Base-by-base conservation (phyloP, 2,329 filamentous ascomycete genomes). In the Grosmannia clavigera region DNA sequence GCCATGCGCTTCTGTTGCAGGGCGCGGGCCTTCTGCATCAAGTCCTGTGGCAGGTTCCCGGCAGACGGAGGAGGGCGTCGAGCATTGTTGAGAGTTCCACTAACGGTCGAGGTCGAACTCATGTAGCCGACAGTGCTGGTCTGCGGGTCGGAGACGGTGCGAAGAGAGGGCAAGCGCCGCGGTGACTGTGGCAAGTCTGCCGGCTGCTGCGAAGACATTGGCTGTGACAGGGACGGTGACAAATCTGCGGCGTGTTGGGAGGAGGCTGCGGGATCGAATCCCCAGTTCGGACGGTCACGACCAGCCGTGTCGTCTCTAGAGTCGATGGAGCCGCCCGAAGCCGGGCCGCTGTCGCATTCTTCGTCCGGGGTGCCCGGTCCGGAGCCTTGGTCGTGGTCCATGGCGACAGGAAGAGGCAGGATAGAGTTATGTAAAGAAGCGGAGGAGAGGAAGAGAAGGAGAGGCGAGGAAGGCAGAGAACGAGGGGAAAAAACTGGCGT, bases 91-190 rank as follows among this genome's bases (percentile, higher is more conserved):
- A 96, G 76, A 61, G 88, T 81, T 50, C 90, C 90, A 4, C 92
- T 77, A 50, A 89, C 85, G 33, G 87, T 94, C n/a, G 91, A 96
- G n/a, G 85, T 91, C 7, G 87, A 75, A 60, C 83, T 89, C 83
- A 95, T 91, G 61, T 74, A 71, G 29, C 73, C 72, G 35, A 75
- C 69, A 16, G 59, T 74, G 57, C 58, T 75, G 57, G 75, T 76
- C 64, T 77, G 74, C 25, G 84, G 75, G 57, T 85, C 81, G 59
- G 84, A 83, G 25, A 81, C 72, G 55, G 82, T 81, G 66, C 84
- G 81, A 51, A 84, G 71, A 5, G 82, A 82, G 25, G 83, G 78
- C 61, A 85, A 68, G 70, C 57, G 61, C 52, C 59, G 57, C 51
- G 59, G 55, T 27, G 57, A 50, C 16, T 50, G 57, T 19, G 55